Conservation (phyloP, 1,284 basidiomycete species). For the Cryptococcus wingfieldii region DNA sequence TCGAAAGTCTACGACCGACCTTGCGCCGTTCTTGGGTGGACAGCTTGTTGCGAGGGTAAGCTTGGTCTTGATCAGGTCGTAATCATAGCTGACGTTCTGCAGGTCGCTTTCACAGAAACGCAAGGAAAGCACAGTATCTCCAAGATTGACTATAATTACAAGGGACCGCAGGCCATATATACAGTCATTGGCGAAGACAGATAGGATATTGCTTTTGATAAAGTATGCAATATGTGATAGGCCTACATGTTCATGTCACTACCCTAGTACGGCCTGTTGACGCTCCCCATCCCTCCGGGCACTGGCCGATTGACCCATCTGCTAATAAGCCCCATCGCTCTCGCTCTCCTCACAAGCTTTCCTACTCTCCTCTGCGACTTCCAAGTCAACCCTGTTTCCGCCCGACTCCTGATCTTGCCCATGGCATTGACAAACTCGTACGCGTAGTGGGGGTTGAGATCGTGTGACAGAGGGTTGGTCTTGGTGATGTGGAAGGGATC, state of each 20-base stretch:
- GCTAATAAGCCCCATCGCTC: constrained; percentile 87
- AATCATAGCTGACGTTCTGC: neutral
- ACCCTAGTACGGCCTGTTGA: neutral
- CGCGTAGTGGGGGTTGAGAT: constrained; percentile 63
- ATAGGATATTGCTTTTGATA: neutral
- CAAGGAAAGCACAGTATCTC: constrained; percentile 43
- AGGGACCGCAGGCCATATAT: constrained; percentile 45
- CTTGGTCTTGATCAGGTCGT: too few species aligned
- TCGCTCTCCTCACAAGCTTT: constrained; percentile 85
- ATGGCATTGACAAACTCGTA: constrained; percentile 69
- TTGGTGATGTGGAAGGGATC: constrained; percentile 44
- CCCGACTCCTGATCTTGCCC: constrained; percentile 75
- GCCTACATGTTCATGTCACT: neutral
- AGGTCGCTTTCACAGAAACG: constrained; percentile 39
- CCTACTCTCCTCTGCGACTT: constrained; percentile 74
- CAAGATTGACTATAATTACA: constrained; percentile 48
- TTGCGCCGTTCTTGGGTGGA: constrained; percentile 80
- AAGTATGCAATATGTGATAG: neutral
- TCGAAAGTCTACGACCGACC: constrained; percentile 73
- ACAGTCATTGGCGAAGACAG: constrained; percentile 26
- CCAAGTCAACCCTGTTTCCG: constrained; percentile 70
- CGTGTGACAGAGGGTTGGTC: constrained; percentile 35
- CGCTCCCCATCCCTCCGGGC: constrained; percentile 17
- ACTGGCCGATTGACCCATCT: constrained; percentile 30
- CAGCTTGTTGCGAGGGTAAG: constrained; percentile 77